Percentiles rank a stretch among this genome's conserved stretches.
Conservation (phyloP, 2,329 filamentous ascomycete genomes). For the Coniochaeta hoffmannii region DNA sequence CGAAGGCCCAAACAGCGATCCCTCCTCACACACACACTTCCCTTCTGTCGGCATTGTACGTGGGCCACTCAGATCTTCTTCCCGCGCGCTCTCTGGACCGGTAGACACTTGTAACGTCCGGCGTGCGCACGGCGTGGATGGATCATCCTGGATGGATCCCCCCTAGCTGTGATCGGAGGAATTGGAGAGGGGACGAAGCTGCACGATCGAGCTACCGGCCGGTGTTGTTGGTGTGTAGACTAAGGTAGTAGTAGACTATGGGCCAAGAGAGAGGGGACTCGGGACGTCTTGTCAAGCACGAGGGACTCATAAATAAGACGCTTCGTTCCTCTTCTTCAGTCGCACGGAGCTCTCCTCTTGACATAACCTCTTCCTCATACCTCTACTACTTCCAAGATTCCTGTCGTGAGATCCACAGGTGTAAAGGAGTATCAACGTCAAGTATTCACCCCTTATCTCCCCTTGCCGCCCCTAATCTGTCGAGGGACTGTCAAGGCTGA, state of each 20-base stretch:
- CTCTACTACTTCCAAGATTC: not conserved
- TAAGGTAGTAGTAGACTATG: not conserved
- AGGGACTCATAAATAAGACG: constrained; percentile 2
- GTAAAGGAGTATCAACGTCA: not conserved
- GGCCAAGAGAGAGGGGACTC: not conserved
- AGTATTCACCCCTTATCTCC: not conserved
- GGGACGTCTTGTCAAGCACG: not conserved
- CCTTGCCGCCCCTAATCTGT: not conserved
- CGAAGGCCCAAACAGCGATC: not conserved
- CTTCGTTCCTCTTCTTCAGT: not conserved
- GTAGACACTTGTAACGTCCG: constrained; percentile 1
- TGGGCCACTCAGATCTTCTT: not conserved
- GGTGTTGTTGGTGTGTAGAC: not conserved
- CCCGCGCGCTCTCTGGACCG: not conserved
- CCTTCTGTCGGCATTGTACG: not conserved
- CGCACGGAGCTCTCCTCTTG: not conserved
- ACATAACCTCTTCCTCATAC: not conserved
- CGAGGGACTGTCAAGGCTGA: not conserved
- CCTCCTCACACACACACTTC: not conserved
- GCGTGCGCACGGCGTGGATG: not conserved
- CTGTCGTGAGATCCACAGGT: not conserved
- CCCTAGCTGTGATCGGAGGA: not conserved
- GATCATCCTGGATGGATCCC: not conserved
- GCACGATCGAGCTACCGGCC: not conserved
- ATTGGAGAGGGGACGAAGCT: not conserved